phyloP scores from a whole-genome alignment of 2,329 filamentous ascomycete species.

The Diatrype stigma region DNA sequence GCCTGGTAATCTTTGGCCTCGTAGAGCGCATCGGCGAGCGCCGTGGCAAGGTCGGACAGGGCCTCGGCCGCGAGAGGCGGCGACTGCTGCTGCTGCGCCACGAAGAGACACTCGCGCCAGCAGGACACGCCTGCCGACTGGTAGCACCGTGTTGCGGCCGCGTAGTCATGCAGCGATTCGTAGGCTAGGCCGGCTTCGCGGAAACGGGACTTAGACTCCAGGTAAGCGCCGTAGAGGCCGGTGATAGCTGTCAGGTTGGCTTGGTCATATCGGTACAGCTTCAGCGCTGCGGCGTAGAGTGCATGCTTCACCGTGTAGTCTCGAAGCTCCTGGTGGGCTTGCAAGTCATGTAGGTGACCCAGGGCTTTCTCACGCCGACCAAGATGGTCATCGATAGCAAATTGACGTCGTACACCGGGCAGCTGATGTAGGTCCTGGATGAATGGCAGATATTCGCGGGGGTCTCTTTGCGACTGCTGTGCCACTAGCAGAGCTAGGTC shows the following conservation, averaged over 20 bases:
- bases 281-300: slow-evolving; percentile 74
- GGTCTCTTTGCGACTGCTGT: slow-evolving; percentile 93
- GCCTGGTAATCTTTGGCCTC: slow-evolving; percentile 81
- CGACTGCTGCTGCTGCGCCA: slow-evolving; percentile 63
- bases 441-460: slow-evolving; percentile 91
- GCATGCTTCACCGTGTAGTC: slow-evolving; percentile 73
- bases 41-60: slow-evolving; percentile 63
- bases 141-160: slow-evolving; percentile 76
- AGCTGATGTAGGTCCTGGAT: slow-evolving; percentile 81
- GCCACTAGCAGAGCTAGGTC: slow-evolving; percentile 87
- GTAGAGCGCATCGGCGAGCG: slow-evolving; percentile 71
- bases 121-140: slow-evolving; percentile 68
- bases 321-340: slow-evolving; percentile 72
- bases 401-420: slow-evolving; percentile 65
- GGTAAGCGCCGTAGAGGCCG: slow-evolving; percentile 71
- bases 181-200: slow-evolving; percentile 87
- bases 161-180: slow-evolving; percentile 75
- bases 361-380: slow-evolving; percentile 74
- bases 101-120: slow-evolving; percentile 88
- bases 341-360: slow-evolving; percentile 66
- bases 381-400: slow-evolving; percentile 86
- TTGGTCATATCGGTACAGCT: slow-evolving; percentile 78
- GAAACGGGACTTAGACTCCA: slow-evolving; percentile 71
- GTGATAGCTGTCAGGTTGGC: slow-evolving; percentile 65
- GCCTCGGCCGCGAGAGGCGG: slow-evolving; percentile 58